phyloP scores from a whole-genome alignment of 139 green algal genomes.

The Chlamydomonas sphaeroides region DNA sequence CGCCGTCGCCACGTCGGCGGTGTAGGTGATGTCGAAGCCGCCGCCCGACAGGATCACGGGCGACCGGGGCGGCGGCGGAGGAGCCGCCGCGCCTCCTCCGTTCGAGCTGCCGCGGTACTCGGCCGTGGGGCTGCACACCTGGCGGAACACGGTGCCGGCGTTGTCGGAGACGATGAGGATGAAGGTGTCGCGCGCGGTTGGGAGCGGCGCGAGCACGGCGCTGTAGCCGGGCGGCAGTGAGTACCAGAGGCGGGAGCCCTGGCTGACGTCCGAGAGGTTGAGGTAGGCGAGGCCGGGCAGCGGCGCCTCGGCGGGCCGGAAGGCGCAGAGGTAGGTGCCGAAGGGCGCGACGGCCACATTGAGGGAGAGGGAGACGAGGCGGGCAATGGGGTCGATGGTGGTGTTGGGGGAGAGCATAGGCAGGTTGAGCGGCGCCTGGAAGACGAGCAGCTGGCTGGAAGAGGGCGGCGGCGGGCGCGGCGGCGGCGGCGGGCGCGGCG shows the following conservation, averaged over 20 bases:
- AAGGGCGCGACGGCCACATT: background rate
- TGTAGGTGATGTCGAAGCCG: background rate
- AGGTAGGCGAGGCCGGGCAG: slow-evolving; percentile 6
- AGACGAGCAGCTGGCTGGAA: slow-evolving; percentile 4
- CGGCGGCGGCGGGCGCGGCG: background rate
- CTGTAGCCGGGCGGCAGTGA: background rate
- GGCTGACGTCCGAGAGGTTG: background rate
- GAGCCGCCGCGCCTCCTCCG: background rate
- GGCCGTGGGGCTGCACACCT: background rate
- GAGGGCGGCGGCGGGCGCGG: background rate
- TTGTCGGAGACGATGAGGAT: background rate
- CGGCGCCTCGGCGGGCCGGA: background rate
- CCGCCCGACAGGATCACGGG: background rate
- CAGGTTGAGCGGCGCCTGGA: slow-evolving; percentile 12
- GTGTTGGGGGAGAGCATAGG: background rate
- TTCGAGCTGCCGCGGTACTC: background rate
- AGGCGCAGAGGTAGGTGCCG: slow-evolving; percentile 11
- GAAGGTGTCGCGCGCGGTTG: background rate
- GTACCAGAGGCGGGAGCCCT: background rate
- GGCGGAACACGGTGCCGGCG: background rate
- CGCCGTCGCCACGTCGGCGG: background rate
- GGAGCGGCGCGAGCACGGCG: background rate
- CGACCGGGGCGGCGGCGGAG: no score
- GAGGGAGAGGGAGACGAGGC: background rate
- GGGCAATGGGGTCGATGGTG: background rate